Percentiles rank a stretch among this genome's conserved stretches.
Evolutionary conservation across 1,139 yeast genomes (phyloP).

Genomic region (Saccharomyces hybrid): DNA sequence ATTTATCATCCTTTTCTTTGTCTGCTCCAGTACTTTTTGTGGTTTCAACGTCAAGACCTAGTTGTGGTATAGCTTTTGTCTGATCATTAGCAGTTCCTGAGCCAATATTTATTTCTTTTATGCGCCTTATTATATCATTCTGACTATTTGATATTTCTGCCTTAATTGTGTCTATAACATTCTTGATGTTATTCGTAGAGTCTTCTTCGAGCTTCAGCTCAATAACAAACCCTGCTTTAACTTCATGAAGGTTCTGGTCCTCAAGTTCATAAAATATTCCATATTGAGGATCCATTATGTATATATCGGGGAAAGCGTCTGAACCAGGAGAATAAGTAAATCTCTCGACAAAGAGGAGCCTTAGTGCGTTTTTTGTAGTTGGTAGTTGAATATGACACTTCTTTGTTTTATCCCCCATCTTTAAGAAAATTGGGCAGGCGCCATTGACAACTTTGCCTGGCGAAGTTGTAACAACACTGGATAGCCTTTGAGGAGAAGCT

Average conservation of each 20-base stretch:
- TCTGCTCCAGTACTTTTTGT: background rate
- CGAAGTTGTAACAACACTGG: background rate
- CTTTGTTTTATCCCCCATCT: constrained; percentile 53
- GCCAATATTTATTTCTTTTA: background rate
- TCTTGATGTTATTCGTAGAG: background rate
- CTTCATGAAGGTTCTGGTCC: constrained; percentile 52
- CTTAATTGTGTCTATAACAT: constrained; percentile 3
- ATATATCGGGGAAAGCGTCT: constrained; percentile 70
- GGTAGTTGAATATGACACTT: constrained; percentile 48
- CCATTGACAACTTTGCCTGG: background rate
- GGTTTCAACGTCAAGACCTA: background rate
- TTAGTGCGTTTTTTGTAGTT: constrained; percentile 53
- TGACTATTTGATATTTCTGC: constrained; percentile 4
- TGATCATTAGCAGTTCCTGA: background rate
- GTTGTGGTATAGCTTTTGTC: background rate
- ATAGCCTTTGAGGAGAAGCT: background rate
- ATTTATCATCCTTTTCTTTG: constrained; percentile 12
- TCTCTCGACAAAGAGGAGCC: constrained; percentile 74
- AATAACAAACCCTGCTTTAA: constrained; percentile 53
- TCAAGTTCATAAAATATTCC: constrained; percentile 75
- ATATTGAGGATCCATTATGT: constrained; percentile 54
- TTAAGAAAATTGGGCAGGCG: constrained; percentile 39
- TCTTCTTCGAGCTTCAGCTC: constrained; percentile 16
- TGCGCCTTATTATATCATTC: constrained; percentile 1
- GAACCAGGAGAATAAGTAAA: constrained; percentile 77